phyloP scores from a whole-genome alignment of 148 eudicot species.

The Vaccinium macrocarpon region DNA sequence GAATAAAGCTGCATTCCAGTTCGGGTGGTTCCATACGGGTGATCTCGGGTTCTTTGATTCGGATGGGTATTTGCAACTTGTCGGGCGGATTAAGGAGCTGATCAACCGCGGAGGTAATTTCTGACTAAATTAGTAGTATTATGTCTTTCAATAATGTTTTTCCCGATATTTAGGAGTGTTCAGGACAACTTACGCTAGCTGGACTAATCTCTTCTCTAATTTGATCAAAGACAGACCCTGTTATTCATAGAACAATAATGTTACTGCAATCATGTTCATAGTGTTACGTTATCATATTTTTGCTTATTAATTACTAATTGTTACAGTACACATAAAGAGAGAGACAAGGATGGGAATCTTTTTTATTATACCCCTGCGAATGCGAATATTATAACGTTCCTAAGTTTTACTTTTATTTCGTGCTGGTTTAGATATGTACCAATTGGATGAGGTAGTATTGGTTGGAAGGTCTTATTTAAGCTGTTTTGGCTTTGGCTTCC shows the following conservation, averaged over 20 bases:
- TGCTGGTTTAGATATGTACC: not conserved
- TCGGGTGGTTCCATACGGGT: slow-evolving; percentile 97
- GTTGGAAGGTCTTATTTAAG: not conserved
- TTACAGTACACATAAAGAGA: not conserved
- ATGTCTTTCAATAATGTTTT: not conserved
- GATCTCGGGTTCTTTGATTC: slow-evolving; percentile 79
- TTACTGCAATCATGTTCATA: not conserved
- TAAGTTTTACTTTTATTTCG: not conserved
- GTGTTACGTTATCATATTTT: not conserved
- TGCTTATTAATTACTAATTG: not conserved
- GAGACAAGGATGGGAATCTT: not conserved
- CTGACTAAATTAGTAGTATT: not conserved
- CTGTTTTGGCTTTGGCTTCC: not conserved
- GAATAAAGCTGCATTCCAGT: slow-evolving; percentile 64
- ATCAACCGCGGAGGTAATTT: slow-evolving; percentile 94
- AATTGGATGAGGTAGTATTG: not conserved
- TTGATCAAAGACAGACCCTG: too few species aligned
- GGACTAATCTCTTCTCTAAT: too few species aligned
- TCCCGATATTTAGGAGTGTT: too few species aligned
- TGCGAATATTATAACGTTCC: not conserved
- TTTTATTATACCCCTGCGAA: not conserved
- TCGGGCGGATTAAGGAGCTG: slow-evolving; percentile 93
- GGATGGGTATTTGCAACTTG: slow-evolving; percentile 86
- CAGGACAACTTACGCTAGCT: too few species aligned
- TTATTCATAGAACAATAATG: too few species aligned